These are phyloP conservation scores for Gossypium herbaceum DNA, from an alignment of 345 rosid genomes.

Conservation along the genomic window DNA sequence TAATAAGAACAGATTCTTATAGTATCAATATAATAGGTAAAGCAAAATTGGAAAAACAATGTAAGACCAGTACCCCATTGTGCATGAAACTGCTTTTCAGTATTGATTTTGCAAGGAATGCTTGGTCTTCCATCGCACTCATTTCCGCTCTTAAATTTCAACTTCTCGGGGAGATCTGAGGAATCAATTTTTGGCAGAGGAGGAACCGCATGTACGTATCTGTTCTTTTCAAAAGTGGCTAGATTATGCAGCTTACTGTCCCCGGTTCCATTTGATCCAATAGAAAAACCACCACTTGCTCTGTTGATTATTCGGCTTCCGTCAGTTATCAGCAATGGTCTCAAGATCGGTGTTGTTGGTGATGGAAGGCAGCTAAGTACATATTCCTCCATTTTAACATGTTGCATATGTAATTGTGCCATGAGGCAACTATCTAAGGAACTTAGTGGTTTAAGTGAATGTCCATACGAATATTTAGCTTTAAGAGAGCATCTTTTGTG, in stretches of 20 bases:
- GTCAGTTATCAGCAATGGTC: constrained; percentile 63
- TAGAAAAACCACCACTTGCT: constrained; percentile 26
- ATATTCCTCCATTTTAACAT: constrained; percentile 42
- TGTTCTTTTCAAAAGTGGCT: constrained; percentile 18
- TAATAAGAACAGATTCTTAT: background rate
- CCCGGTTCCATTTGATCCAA: constrained; percentile 5
- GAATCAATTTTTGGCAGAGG: constrained; percentile 41
- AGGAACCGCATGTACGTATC: constrained; percentile 37
- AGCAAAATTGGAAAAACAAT: background rate
- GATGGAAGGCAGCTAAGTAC: constrained; percentile 41
- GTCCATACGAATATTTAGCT: constrained; percentile 27
- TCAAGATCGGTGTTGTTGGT: constrained; percentile 31
- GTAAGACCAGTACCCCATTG: constrained; percentile 32
- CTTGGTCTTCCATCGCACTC: constrained; percentile 26
- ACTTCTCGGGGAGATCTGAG: constrained; percentile 31
- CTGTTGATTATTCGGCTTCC: constrained; percentile 49
- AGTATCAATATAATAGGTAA: background rate
- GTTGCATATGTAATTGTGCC: constrained; percentile 60
- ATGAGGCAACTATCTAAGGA: constrained; percentile 58
- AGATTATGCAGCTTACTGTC: constrained; percentile 26
- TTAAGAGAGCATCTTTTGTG: constrained; percentile 43
- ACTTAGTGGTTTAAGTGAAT: constrained; percentile 41
- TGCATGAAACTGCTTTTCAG: constrained; percentile 16
- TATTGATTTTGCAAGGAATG: constrained; percentile 26
- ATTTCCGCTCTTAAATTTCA: constrained; percentile 32